These are phyloP conservation scores for Penicilliopsis zonata DNA, from an alignment of 495 filamentous ascomycete species.

Conservation along the genomic window DNA sequence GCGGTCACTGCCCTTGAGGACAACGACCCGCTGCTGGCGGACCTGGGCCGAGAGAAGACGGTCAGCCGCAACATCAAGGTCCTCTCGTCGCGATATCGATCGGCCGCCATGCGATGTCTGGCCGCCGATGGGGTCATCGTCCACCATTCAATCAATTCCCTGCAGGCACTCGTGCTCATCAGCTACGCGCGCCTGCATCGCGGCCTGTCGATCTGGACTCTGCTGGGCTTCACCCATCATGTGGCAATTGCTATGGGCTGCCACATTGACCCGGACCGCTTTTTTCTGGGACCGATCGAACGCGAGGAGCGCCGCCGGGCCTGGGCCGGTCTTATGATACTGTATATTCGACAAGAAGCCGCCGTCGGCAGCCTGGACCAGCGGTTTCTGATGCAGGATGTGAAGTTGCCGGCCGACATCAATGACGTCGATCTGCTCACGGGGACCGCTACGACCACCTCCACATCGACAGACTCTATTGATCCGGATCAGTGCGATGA, in stretches of 20 bases:
- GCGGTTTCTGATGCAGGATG: conserved; percentile 16
- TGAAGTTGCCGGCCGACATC: conserved; percentile 30
- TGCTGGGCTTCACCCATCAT: conserved; percentile 34
- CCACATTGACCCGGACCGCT: conserved; percentile 33
- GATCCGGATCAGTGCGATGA: too few species aligned
- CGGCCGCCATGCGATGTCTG: conserved; percentile 31
- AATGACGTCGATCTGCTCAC: conserved; percentile 34
- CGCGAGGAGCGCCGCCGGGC: conserved; percentile 34
- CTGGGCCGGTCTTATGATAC: conserved; percentile 33
- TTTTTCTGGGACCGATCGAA: conserved; percentile 28
- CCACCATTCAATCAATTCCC: conserved; percentile 32
- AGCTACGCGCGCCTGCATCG: conserved; percentile 31
- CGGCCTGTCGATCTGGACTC: conserved; percentile 27
- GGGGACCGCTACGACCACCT: conserved; percentile 11
- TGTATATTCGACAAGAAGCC: conserved; percentile 32
- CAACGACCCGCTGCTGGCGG: conserved; percentile 26
- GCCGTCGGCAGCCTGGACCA: conserved; percentile 19
- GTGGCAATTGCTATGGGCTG: conserved; percentile 36
- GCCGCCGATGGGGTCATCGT: conserved; percentile 31
- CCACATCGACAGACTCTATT: too few species aligned
- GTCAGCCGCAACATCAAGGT: conserved; percentile 29
- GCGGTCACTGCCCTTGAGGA: conserved; percentile 33
- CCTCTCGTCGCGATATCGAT: conserved; percentile 29
- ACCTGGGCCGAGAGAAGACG: conserved; percentile 28
- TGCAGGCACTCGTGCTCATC: conserved; percentile 33